Base-by-base conservation (phyloP, 768 basidiomycete species). In the Mycena metata region DNA sequence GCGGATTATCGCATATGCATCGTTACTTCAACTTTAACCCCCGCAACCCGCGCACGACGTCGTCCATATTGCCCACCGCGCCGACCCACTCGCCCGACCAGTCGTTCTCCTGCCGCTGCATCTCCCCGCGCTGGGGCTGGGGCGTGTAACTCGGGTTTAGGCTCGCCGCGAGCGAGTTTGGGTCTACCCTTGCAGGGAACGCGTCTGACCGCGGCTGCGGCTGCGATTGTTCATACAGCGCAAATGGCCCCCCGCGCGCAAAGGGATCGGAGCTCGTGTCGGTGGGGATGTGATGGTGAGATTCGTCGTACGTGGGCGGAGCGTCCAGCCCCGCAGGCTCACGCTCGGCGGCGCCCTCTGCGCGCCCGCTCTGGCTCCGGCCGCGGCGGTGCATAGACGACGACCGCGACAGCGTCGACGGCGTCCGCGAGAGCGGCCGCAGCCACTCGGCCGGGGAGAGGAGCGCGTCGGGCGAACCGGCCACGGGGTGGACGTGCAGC, bases 21-120 rank as follows among this genome's bases (percentile, higher is more conserved):
- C 39, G 2, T 30, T 36, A 66, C 58, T 60, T 67, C 50, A 55
- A 17, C 45, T 52, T 57, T 36, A 69, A 30, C 5, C 61, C 61
- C 2, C 67, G 35, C 46, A 69, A 13, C 5, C 26, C 24, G 4
- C 56, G 35, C 54, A 69, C 47, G 1, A 69, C 55, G 21, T 61
- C 60, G n/a, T 67, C 67, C 67, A 69, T 69, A 21, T 69, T 61
- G 26, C 41, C 46, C 24, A 16, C 67, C 5, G 26, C 46, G 52
- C 60, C 67, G 10, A 15, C 45, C 67, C 67, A 69, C 50, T 58
- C 67, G 56, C 67, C 67, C 30, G 57, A 45, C 67, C 67, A 69
- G 30, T 33, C 57, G 10, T 69, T 35, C 41, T 64, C 61, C 9
- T 58, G 41, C 10, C 57, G 21, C 24, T 52, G 47, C 61, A 60